phyloP scores from a whole-genome alignment of 805 yeast genomes.

The Ogataea trehaloabstinens region DNA sequence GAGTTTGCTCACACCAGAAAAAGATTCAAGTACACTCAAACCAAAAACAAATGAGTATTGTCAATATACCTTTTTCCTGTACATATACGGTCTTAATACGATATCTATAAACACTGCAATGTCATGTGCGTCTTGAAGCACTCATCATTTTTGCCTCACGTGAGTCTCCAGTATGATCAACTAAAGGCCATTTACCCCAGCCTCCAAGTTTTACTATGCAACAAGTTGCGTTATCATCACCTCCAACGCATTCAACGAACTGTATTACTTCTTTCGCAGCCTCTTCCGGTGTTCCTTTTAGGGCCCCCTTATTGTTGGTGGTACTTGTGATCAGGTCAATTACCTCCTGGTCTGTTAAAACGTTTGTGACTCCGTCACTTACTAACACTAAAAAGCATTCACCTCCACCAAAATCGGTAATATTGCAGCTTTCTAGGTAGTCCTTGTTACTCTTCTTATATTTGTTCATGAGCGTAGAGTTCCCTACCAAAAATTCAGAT shows the following conservation, averaged over 20 bases:
- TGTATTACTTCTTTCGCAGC: conserved; percentile 84
- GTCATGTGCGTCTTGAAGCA: conserved; percentile 18
- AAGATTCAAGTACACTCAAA: conserved; percentile 77
- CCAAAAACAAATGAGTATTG: conserved; percentile 51
- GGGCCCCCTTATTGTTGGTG: conserved; percentile 58
- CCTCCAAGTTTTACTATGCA: conserved; percentile 74
- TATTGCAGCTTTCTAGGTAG: conserved; percentile 14
- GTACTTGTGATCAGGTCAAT: conserved; percentile 81
- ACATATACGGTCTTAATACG: conserved; percentile 6
- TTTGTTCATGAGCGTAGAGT: conserved; percentile 39
- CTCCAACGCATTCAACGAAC: conserved; percentile 82
- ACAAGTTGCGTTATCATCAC: conserved; percentile 96
- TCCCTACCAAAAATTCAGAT: conserved; percentile 65
- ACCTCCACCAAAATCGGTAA: conserved; percentile 65
- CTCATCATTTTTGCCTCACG: conserved; percentile 62
- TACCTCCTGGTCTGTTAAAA: conserved; percentile 84
- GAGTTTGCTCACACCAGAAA: conserved; percentile 95
- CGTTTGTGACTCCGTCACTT: conserved; percentile 85
- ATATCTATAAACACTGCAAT: conserved; percentile 10
- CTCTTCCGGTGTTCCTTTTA: conserved; percentile 74
- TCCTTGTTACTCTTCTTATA: conserved; percentile 26
- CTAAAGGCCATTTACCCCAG: conserved; percentile 92
- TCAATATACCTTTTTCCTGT: not conserved
- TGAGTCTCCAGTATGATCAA: conserved; percentile 77
- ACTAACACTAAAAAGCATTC: conserved; percentile 82